Conservation (phyloP, 2,329 filamentous ascomycete genomes). For the Triangularia setosa region DNA sequence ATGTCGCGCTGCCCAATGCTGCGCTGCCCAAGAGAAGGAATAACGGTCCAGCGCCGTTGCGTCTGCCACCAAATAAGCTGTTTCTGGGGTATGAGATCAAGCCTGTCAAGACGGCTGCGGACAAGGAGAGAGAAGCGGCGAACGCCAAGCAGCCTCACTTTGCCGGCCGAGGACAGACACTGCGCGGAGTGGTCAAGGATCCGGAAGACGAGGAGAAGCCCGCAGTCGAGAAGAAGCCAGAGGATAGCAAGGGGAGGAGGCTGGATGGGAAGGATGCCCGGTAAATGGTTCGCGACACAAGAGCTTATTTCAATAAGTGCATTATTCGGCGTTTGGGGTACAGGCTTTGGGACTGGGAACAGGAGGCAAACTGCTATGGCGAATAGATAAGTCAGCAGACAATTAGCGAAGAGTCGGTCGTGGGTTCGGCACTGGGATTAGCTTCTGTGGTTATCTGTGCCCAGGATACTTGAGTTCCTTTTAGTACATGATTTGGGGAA, state of each 20-base stretch:
- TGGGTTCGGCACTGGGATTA: no score
- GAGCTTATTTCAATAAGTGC: not conserved
- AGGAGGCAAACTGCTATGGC: not conserved
- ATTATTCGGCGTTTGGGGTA: conserved; percentile 14
- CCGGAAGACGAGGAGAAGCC: conserved; percentile 49
- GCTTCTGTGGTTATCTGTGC: not conserved
- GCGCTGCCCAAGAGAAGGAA: conserved; percentile 43
- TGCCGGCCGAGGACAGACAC: conserved; percentile 77
- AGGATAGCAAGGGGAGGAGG: conserved; percentile 16
- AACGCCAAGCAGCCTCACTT: conserved; percentile 70
- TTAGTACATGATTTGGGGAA: not conserved
- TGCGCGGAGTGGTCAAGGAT: conserved; percentile 52
- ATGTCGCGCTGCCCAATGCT: conserved; percentile 33
- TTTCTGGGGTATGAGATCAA: conserved; percentile 97
- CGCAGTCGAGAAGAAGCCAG: conserved; percentile 47
- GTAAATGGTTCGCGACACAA: not conserved
- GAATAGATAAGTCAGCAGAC: not conserved
- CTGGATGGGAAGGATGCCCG: conserved; percentile 10
- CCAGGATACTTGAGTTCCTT: not conserved
- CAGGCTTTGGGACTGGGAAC: not conserved
- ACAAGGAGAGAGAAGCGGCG: conserved; percentile 63
- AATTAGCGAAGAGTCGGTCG: not conserved
- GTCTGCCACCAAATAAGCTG: conserved; percentile 81
- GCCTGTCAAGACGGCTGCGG: conserved; percentile 74
- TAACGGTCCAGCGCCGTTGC: conserved; percentile 81